Percentiles rank a stretch among this genome's conserved stretches.
Conservation (phyloP, 2,329 filamentous ascomycete genomes). For the Trichophyton rubrum region DNA sequence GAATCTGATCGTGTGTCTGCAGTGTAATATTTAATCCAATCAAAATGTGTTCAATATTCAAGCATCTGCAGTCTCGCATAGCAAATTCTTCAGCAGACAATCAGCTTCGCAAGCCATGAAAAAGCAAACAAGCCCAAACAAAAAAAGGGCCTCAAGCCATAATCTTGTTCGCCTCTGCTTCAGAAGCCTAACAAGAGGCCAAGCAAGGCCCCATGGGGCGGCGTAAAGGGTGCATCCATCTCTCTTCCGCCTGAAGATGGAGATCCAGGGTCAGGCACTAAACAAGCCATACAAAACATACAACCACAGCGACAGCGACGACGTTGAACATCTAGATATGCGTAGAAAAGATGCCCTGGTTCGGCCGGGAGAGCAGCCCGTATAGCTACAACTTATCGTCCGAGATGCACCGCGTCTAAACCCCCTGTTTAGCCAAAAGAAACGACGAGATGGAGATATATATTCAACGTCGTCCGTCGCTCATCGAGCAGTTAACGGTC, state of each 20-base stretch:
- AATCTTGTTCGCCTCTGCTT: neutral
- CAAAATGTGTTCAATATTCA: neutral
- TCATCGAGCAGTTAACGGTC: no score
- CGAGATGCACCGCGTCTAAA: neutral
- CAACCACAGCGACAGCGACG: neutral
- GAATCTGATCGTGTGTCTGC: neutral
- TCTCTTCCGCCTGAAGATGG: neutral
- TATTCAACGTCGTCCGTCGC: neutral
- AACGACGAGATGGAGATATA: neutral
- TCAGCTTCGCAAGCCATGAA: neutral
- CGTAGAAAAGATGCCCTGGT: neutral
- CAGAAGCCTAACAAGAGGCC: neutral
- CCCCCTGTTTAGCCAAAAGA: neutral
- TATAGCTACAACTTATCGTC: neutral
- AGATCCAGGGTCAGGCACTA: neutral
- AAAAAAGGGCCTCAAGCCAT: neutral
- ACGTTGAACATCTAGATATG: neutral
- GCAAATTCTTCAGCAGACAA: neutral
- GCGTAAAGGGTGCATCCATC: neutral
- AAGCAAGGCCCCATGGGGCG: neutral
- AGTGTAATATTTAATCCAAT: slow-evolving; percentile 3
- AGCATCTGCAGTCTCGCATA: neutral
- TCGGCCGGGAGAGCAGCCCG: slow-evolving; percentile 1
- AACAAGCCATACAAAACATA: neutral
- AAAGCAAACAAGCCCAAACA: neutral